A percentile compares a stretch with the other conserved stretches of the same genome.
phyloP scores from a whole-genome alignment of 495 filamentous ascomycete species.

The Penicillium argentinense region DNA sequence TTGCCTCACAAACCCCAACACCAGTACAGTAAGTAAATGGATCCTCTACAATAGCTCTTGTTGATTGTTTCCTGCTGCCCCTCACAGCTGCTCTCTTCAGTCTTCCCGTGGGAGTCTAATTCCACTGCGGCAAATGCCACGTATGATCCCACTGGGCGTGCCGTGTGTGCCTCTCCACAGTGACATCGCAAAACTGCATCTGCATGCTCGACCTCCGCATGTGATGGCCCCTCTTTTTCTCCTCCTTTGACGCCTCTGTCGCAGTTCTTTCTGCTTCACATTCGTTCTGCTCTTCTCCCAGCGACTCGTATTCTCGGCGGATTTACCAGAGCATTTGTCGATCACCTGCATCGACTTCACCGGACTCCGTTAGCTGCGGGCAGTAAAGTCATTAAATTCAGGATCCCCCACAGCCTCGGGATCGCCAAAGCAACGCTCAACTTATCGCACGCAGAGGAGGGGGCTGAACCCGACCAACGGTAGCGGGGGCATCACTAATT shows the following conservation, averaged over 20 bases:
- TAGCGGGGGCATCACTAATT: background rate
- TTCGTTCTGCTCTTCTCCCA: too few relatives aligned
- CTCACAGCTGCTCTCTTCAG: background rate
- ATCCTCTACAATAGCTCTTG: too few relatives aligned
- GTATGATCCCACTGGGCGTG: background rate
- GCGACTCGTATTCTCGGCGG: too few relatives aligned
- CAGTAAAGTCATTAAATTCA: background rate
- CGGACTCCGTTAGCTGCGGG: background rate
- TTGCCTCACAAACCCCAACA: too few relatives aligned
- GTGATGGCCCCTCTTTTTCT: conserved; percentile 16
- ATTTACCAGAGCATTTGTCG: background rate
- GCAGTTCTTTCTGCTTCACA: background rate
- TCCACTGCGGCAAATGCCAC: background rate
- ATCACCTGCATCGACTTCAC: too few relatives aligned
- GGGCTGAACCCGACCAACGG: too few relatives aligned
- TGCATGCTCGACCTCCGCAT: conserved; percentile 6
- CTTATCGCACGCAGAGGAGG: too few relatives aligned
- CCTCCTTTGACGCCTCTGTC: background rate
- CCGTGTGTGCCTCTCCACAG: background rate
- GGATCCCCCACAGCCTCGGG: background rate
- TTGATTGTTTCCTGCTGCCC: background rate
- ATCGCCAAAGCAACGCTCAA: background rate
- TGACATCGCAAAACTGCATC: conserved; percentile 1
- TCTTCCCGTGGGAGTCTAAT: too few relatives aligned
- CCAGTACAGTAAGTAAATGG: too few relatives aligned